Conservation (phyloP, 768 basidiomycete genomes). For the Favolaschia claudopus region DNA sequence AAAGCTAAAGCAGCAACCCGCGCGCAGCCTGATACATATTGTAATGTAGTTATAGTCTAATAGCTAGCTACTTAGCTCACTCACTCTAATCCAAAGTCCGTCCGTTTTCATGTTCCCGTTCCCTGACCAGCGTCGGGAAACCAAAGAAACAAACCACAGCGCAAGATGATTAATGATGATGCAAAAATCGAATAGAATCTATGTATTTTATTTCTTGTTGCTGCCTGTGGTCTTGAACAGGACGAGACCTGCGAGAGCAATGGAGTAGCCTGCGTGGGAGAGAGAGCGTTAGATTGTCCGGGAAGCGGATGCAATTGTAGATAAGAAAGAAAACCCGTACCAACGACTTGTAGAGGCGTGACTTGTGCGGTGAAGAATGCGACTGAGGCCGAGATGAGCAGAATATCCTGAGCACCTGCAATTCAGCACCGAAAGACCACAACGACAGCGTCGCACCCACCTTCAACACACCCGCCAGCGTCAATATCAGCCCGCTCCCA, state of each 20-base stretch:
- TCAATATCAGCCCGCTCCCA: slow-evolving; percentile 88
- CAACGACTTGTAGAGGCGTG: slow-evolving; percentile 86
- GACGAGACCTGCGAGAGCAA: slow-evolving; percentile 85
- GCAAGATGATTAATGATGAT: too few relatives aligned
- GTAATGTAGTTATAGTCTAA: too few relatives aligned
- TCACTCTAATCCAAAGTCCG: too few relatives aligned
- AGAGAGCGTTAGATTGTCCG: slow-evolving; percentile 5
- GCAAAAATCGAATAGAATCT: too few relatives aligned
- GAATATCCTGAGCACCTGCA: slow-evolving; percentile 73
- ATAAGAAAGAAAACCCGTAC: slow-evolving; percentile 42
- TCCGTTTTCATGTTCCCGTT: too few relatives aligned
- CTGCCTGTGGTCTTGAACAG: slow-evolving; percentile 82
- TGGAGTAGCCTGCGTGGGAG: slow-evolving; percentile 72
- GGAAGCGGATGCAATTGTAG: not conserved
- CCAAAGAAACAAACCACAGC: too few relatives aligned
- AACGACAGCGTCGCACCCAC: slow-evolving; percentile 43
- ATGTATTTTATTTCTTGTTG: slow-evolving; percentile 49
- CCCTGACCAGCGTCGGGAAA: too few relatives aligned
- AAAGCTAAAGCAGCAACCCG: too few relatives aligned
- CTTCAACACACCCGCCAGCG: slow-evolving; percentile 94
- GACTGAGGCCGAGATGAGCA: slow-evolving; percentile 92
- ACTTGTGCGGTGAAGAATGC: slow-evolving; percentile 83
- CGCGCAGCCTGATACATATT: too few relatives aligned
- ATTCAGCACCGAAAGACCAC: not conserved
- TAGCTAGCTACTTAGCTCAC: too few relatives aligned